These are phyloP conservation scores for Tetrahymena elliotti DNA, from an alignment of 73 alveolate species.

Conservation along the genomic window DNA sequence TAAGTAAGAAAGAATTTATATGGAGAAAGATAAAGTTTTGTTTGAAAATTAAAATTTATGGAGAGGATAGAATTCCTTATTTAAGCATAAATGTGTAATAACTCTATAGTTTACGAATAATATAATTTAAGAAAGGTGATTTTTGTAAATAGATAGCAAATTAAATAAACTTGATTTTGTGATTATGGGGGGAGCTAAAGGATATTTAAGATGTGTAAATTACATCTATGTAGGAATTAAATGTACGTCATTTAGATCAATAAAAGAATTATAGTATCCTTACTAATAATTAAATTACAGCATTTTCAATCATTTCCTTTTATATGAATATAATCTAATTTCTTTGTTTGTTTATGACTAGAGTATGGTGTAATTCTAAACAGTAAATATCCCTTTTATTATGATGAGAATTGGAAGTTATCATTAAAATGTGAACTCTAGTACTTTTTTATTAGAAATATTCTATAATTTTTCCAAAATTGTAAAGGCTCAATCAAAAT, in stretches of 20 bases:
- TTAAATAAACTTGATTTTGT: not conserved
- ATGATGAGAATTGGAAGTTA: too few species aligned
- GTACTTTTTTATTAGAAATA: too few species aligned
- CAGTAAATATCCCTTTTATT: not conserved
- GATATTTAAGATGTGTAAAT: not conserved
- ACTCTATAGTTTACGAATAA: not conserved
- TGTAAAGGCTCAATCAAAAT: too few species aligned
- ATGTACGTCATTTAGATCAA: not conserved
- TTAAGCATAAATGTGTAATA: not conserved
- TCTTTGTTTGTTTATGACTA: not conserved
- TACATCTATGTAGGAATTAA: not conserved
- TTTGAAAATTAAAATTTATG: too few species aligned
- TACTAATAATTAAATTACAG: not conserved
- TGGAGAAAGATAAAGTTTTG: not conserved
- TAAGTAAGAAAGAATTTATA: too few species aligned
- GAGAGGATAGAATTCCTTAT: not conserved
- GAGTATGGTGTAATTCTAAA: not conserved
- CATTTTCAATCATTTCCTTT: not conserved
- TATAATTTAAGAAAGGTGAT: not conserved
- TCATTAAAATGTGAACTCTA: too few species aligned
- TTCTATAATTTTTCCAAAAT: too few species aligned
- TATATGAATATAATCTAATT: not conserved
- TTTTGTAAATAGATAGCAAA: not conserved
- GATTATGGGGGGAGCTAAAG: not conserved
- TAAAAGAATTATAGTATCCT: not conserved